Percentiles rank a stretch among this genome's conserved stretches.
phyloP scores from a whole-genome alignment of 2,329 filamentous ascomycete species.

The Dryadomyces quercivorus region DNA sequence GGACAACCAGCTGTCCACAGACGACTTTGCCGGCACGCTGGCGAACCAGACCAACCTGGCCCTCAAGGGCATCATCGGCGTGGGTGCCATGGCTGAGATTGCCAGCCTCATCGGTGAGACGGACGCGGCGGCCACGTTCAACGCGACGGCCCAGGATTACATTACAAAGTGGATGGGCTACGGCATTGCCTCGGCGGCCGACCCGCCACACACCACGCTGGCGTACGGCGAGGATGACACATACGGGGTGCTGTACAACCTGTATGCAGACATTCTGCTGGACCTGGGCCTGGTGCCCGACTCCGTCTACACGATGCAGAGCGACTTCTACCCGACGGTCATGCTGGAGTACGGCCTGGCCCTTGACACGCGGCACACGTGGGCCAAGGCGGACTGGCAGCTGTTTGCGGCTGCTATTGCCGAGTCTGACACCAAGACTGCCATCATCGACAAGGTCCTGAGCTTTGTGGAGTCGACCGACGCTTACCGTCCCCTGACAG shows the following conservation, averaged over 20 bases:
- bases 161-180: conserved; percentile 59
- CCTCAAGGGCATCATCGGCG: conserved; percentile 64
- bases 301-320: conserved; percentile 66
- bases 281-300: conserved; percentile 66
- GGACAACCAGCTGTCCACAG: conserved; percentile 61
- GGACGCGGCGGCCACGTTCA: conserved; percentile 18
- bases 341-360: conserved; percentile 69
- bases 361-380: conserved; percentile 68
- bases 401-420: conserved; percentile 73
- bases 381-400: conserved; percentile 82
- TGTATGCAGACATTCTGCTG: conserved; percentile 68
- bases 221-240: conserved; percentile 55
- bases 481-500: conserved; percentile 60
- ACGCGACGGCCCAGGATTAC: conserved; percentile 33
- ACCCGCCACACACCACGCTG: conserved; percentile 56
- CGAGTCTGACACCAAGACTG: conserved; percentile 41
- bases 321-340: conserved; percentile 60
- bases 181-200: conserved; percentile 55
- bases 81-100: conserved; percentile 64
- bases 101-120: conserved; percentile 46
- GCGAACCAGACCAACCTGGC: conserved; percentile 65
- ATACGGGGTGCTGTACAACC: conserved; percentile 59
- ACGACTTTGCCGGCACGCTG: conserved; percentile 66
- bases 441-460: conserved; percentile 58
- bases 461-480: conserved; percentile 64